These are phyloP conservation scores for Alternaria sp. DNA, from an alignment of 2,329 filamentous ascomycete genomes.

Conservation along the genomic window DNA sequence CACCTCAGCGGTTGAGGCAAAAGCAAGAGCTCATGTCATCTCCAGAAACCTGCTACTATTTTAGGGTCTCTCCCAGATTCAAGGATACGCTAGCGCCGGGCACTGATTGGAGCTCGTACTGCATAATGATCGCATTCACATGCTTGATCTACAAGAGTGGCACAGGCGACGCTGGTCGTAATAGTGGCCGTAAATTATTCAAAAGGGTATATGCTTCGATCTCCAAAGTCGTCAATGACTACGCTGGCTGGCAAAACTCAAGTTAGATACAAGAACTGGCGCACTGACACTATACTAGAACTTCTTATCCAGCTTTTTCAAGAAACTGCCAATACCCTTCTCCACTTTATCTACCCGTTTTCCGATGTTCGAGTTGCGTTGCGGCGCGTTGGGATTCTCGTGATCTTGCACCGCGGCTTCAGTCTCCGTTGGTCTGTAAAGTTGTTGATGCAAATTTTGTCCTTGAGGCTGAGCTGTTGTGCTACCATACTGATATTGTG, in stretches of 20 bases:
- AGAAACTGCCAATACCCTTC: slow-evolving; percentile 73
- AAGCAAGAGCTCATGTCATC: slow-evolving; percentile 20
- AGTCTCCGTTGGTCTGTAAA: slow-evolving; percentile 72
- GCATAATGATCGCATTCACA: slow-evolving; percentile 23
- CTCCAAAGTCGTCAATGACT: slow-evolving; percentile 6
- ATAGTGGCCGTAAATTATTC: neutral
- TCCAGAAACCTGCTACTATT: slow-evolving; percentile 36
- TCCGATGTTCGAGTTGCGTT: slow-evolving; percentile 64
- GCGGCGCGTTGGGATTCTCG: slow-evolving; percentile 25
- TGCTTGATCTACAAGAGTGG: slow-evolving; percentile 14
- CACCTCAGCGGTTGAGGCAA: slow-evolving; percentile 26
- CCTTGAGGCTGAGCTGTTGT: slow-evolving; percentile 41
- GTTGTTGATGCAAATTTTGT: slow-evolving; percentile 72
- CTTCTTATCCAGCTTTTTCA: slow-evolving; percentile 83
- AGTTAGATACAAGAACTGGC: slow-evolving; percentile 8
- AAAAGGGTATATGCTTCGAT: neutral
- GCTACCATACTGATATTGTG: slow-evolving; percentile 61
- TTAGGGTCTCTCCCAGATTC: slow-evolving; percentile 19
- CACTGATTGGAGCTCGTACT: slow-evolving; percentile 23
- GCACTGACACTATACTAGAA: slow-evolving; percentile 49
- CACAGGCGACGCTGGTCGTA: slow-evolving; percentile 1
- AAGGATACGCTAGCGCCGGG: slow-evolving; percentile 24
- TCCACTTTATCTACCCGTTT: slow-evolving; percentile 72
- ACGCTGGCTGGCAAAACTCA: slow-evolving; percentile 25
- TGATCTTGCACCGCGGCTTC: slow-evolving; percentile 55